phyloP scores from a whole-genome alignment of 345 rosid species.

The Camelina laxa region DNA sequence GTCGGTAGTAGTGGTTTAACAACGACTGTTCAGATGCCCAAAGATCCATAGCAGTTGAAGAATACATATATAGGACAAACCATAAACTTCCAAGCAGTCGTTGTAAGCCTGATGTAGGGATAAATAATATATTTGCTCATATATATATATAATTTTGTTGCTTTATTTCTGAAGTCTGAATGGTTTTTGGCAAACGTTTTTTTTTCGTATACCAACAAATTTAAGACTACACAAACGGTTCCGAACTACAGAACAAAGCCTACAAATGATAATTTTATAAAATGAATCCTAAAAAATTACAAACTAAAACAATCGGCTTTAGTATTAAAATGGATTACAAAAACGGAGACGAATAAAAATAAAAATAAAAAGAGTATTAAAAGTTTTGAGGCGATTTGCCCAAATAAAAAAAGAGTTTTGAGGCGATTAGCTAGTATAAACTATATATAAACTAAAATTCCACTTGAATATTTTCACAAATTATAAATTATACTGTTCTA shows the following conservation, averaged over 20 bases:
- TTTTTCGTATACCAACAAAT: not conserved
- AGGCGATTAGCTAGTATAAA: too few species aligned
- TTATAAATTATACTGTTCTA: not conserved
- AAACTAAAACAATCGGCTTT: too few species aligned
- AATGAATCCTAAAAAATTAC: too few species aligned
- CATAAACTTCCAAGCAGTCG: conserved; percentile 26
- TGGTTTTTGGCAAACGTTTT: not conserved
- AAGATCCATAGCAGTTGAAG: not conserved
- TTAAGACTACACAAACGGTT: too few species aligned
- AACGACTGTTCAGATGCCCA: conserved; percentile 19
- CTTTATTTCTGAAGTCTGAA: not conserved
- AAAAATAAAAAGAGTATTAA: too few species aligned
- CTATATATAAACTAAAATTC: too few species aligned
- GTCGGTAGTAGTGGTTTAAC: conserved; percentile 23
- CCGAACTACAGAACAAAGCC: not conserved
- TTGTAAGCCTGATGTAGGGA: not conserved
- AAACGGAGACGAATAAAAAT: too few species aligned
- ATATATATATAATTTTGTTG: not conserved
- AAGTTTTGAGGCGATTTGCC: too few species aligned
- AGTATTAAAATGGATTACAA: too few species aligned
- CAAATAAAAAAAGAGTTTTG: too few species aligned
- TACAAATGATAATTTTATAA: not conserved
- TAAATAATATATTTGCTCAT: not conserved
- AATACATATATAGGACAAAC: conserved; percentile 14
- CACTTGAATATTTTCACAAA: too few species aligned